Evolutionary conservation across 1,284 basidiomycete genomes (phyloP), one percentile per base, ranked within the genome.

Genomic region (Marasmius fiardii): DNA sequence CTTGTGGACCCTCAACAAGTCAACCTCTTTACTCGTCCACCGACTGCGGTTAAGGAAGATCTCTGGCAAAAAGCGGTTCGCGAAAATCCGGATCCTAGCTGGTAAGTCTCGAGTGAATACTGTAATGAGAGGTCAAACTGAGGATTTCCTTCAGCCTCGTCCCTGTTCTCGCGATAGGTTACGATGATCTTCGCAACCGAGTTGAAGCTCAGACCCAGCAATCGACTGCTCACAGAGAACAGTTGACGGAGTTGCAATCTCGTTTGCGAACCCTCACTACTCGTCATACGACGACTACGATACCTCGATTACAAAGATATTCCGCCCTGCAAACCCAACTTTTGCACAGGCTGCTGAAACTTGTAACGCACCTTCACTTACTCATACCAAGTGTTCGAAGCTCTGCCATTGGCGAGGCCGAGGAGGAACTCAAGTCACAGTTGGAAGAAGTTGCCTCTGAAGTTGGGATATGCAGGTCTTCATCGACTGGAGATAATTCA

Each of bases 31-130:
- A 87, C 83, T 4, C 82, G 91, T 28, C 93, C 92, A 6, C 67
- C 76, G 4, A 90, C 88, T 61, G 88, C 87, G 2, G 81, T 77
- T 5, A 89, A 92, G 58, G 90, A 93, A 41, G 77, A 78, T 5
- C 67, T 88, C 52, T 95, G 92, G 92, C 84, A 89, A 62, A 88
- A 88, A 61, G 92, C 92, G 10, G 71, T 85, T 10, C 74, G 85
- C 51, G 91, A 93, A 66, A 95, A 93, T 64, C 93, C 93, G 0
- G 89, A 95, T 71, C 83, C 90, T 2, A 80, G 77, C 45, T 86
- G 86, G 91, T 93, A 65, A 31, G 41, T 7, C 26, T 34, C 51
- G 11, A 16, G 34, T 34, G 44, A 18, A 35, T 24, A 20, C 39
- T n/a, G 43, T 23, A 23, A 26, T 31, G 37, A 37, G 45, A 52